Conservation (phyloP, 306 rosid genomes). For the Ormosia semicastrata region DNA sequence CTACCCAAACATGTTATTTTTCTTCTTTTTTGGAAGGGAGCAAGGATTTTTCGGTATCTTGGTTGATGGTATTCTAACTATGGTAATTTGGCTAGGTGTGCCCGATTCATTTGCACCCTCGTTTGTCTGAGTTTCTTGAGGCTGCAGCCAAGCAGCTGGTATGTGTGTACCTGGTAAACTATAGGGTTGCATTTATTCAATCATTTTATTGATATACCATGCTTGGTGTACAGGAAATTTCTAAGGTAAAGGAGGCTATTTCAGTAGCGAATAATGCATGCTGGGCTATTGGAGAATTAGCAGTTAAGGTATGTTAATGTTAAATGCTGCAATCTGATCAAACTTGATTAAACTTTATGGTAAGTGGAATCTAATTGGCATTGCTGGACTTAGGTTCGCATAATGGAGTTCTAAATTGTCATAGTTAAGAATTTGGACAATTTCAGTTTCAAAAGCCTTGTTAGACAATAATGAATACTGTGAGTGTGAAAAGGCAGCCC, state of each 20-base stretch:
- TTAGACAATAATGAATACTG: neutral
- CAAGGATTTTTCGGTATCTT: constrained; percentile 9
- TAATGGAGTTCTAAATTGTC: neutral
- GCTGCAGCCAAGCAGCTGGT: constrained; percentile 92
- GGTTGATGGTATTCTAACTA: constrained; percentile 21
- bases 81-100: constrained; percentile 68
- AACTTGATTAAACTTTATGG: neutral
- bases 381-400: neutral
- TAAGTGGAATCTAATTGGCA: constrained; percentile 21
- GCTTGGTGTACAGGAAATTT: constrained; percentile 58
- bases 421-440: neutral
- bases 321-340: constrained; percentile 15
- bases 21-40: neutral
- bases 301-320: constrained; percentile 74
- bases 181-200: neutral
- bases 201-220: constrained; percentile 23
- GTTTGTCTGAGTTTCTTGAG: constrained; percentile 85
- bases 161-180: constrained; percentile 31
- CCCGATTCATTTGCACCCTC: constrained; percentile 76
- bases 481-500: neutral
- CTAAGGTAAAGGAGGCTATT: constrained; percentile 75
- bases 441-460: neutral
- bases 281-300: constrained; percentile 98
- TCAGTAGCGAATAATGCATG: constrained; percentile 99
- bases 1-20: neutral